Evolutionary conservation across 805 yeast genomes (phyloP).

Genomic region (Maudiozyma barnettii): DNA sequence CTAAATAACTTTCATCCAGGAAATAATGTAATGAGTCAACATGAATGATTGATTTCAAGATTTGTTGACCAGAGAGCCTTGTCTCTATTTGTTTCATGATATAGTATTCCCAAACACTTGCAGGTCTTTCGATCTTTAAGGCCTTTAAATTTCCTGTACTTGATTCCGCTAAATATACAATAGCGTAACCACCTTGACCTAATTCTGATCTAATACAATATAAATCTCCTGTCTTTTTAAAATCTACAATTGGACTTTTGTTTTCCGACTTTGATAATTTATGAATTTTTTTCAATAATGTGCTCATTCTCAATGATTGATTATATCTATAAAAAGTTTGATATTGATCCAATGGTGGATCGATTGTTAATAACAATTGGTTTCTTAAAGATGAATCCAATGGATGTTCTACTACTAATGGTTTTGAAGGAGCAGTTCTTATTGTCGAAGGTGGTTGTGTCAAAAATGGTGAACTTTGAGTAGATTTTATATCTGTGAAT

Average conservation of each 20-base stretch:
- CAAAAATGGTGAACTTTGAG: conserved; percentile 25
- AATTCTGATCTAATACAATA: conserved; percentile 37
- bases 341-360: conserved; percentile 30
- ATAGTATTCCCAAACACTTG: conserved; percentile 75
- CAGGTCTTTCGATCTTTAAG: conserved; percentile 61
- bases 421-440: not conserved
- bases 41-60: conserved; percentile 36
- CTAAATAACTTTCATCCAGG: conserved; percentile 58
- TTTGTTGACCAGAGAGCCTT: conserved; percentile 25
- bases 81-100: conserved; percentile 49
- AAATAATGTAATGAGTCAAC: conserved; percentile 46
- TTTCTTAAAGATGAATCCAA: conserved; percentile 34
- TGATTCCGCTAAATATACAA: conserved; percentile 62
- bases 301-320: conserved; percentile 29
- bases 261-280: conserved; percentile 31
- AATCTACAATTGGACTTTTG: conserved; percentile 27
- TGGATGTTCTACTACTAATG: conserved; percentile 32
- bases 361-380: conserved; percentile 31
- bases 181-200: conserved; percentile 77
- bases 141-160: conserved; percentile 50
- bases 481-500: conserved; percentile 2
- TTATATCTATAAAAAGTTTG: conserved; percentile 27
- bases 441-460: conserved; percentile 12
- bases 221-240: conserved; percentile 27
- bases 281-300: conserved; percentile 31